Percentiles rank a stretch among this genome's conserved stretches.
These are phyloP conservation scores for Aphanomyces astaci DNA, from an alignment of 352 stramenopile species.

Conservation along the genomic window DNA sequence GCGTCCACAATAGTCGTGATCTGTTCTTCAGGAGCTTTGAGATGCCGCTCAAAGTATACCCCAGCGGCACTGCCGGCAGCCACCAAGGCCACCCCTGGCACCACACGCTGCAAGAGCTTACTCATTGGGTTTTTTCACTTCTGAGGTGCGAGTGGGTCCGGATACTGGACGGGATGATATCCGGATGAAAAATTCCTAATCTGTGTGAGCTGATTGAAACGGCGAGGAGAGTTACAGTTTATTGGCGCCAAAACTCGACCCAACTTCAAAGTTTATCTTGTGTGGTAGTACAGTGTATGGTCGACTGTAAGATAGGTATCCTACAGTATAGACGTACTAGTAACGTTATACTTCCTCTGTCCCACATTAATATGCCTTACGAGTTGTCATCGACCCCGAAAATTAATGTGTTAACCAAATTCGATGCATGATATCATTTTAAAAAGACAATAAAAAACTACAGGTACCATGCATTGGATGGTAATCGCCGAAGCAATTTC, in stretches of 20 bases:
- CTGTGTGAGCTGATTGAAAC: too few species aligned
- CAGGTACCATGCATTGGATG: not conserved
- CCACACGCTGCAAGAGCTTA: not conserved
- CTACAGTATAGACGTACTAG: too few species aligned
- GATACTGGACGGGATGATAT: too few species aligned
- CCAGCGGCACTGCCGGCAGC: not conserved
- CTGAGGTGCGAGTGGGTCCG: too few species aligned
- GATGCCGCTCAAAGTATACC: not conserved
- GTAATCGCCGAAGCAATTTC: not conserved
- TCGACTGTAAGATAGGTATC: too few species aligned
- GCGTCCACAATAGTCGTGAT: slow-evolving; percentile 54
- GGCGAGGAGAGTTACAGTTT: too few species aligned
- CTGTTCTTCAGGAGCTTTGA: slow-evolving; percentile 25
- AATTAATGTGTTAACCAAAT: not conserved
- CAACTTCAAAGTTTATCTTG: too few species aligned
- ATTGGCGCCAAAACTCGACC: too few species aligned
- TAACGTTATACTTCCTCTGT: slow-evolving; percentile 1
- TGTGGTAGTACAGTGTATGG: too few species aligned
- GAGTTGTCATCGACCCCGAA: not conserved
- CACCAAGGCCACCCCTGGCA: not conserved
- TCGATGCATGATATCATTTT: not conserved
- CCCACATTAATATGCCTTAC: not conserved
- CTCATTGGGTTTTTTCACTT: too few species aligned
- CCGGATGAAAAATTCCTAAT: too few species aligned
- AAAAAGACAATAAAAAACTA: not conserved